These are phyloP conservation scores for Raphidocelis subcapitata DNA, from an alignment of 139 green algal genomes.

Conservation along the genomic window DNA sequence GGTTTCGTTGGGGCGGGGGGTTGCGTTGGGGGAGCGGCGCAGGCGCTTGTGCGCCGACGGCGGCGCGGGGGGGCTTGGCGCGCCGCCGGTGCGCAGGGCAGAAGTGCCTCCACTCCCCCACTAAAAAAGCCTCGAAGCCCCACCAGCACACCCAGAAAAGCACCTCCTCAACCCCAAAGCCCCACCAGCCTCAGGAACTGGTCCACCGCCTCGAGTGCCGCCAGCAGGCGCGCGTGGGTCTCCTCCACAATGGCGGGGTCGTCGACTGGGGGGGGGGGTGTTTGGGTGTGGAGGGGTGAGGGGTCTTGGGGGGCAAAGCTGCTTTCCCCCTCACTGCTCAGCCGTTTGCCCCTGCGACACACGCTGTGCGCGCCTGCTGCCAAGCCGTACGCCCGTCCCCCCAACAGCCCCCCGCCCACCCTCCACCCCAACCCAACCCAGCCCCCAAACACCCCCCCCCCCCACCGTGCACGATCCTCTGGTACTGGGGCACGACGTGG, in stretches of 20 bases:
- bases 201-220: conserved; percentile 14
- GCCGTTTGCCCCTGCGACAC: neutral
- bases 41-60: too few relatives aligned
- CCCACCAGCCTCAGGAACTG: conserved; percentile 27
- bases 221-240: conserved; percentile 6
- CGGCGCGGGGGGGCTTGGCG: too few relatives aligned
- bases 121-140: too few relatives aligned
- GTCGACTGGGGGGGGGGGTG: neutral
- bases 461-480: too few relatives aligned
- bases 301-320: neutral
- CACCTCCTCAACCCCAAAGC: too few relatives aligned
- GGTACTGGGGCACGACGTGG: too few relatives aligned
- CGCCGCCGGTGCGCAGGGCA: too few relatives aligned
- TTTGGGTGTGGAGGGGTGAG: neutral
- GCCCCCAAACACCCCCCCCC: neutral
- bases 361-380: neutral
- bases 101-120: too few relatives aligned
- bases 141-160: too few relatives aligned
- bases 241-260: neutral
- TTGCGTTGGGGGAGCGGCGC: too few relatives aligned
- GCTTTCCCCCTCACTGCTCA: neutral
- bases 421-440: neutral
- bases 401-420: neutral
- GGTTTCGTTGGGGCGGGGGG: too few relatives aligned
- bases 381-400: neutral